Percentiles rank a stretch among this genome's conserved stretches.
These are phyloP conservation scores for Mycothermus thermophilus DNA, from an alignment of 495 filamentous ascomycete genomes.

Conservation along the genomic window DNA sequence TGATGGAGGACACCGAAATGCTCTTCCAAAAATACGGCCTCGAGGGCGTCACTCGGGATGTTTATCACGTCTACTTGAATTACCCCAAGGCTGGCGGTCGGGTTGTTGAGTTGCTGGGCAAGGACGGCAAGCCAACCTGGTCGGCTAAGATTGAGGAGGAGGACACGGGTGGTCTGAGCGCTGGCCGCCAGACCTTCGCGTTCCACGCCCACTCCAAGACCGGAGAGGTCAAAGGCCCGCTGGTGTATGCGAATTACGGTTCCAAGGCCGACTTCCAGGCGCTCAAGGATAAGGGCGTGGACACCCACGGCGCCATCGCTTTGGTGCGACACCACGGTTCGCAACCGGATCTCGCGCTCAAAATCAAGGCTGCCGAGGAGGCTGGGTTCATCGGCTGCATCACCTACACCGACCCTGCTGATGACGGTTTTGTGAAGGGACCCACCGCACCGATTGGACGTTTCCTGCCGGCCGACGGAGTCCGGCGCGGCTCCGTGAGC, in stretches of 20 bases:
- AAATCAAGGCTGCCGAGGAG: constrained; percentile 79
- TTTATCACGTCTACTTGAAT: constrained; percentile 82
- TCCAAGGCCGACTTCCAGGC: constrained; percentile 66
- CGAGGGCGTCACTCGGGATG: constrained; percentile 57
- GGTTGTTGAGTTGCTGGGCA: constrained; percentile 59
- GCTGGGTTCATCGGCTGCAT: constrained; percentile 76
- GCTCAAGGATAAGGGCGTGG: constrained; percentile 55
- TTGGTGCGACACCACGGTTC: constrained; percentile 70
- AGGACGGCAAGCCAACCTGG: constrained; percentile 57
- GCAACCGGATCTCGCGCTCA: constrained; percentile 56
- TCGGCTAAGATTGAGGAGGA: constrained; percentile 76
- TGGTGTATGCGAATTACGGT: constrained; percentile 91
- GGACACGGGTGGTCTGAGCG: constrained; percentile 34
- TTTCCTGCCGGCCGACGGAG: constrained; percentile 63
- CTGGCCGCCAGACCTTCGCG: constrained; percentile 47
- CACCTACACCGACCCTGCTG: constrained; percentile 77
- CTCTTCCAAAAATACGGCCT: constrained; percentile 54
- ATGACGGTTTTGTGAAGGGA: constrained; percentile 62
- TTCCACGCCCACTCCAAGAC: constrained; percentile 87
- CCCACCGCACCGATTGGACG: constrained; percentile 58
- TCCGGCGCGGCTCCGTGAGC: constrained; percentile 73
- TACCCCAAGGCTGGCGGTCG: constrained; percentile 68
- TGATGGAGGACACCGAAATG: constrained; percentile 69
- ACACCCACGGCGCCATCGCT: constrained; percentile 65
- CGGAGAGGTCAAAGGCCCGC: constrained; percentile 78